These are phyloP conservation scores for Curvularia eragrostidis DNA, from an alignment of 2,329 filamentous ascomycete genomes.

Conservation along the genomic window DNA sequence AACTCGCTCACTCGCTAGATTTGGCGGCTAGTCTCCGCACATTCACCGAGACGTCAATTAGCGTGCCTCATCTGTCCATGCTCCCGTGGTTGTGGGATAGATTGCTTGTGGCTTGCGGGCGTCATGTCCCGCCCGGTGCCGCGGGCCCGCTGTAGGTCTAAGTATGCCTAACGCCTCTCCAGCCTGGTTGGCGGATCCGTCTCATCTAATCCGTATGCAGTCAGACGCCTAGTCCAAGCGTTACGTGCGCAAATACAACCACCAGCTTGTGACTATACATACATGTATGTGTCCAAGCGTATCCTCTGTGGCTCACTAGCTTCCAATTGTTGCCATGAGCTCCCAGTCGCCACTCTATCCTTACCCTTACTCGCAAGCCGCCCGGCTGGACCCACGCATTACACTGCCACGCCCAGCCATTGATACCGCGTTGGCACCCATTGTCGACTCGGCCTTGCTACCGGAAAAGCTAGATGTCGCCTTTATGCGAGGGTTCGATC, in stretches of 20 bases:
- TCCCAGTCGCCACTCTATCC: not conserved
- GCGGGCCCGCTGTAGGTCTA: not conserved
- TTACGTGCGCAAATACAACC: not conserved
- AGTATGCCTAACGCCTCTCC: not conserved
- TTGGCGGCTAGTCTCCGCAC: not conserved
- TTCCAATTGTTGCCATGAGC: not conserved
- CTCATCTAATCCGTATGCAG: not conserved
- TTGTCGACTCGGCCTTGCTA: slow-evolving; percentile 14
- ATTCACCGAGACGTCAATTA: not conserved
- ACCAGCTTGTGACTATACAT: not conserved
- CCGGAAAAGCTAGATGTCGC: slow-evolving; percentile 20
- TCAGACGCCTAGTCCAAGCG: not conserved
- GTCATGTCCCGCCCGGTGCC: not conserved
- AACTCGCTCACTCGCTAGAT: not conserved
- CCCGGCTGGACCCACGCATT: slow-evolving; percentile 18
- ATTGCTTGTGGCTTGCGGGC: not conserved
- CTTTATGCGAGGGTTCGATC: slow-evolving; percentile 16
- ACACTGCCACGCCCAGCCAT: slow-evolving; percentile 12
- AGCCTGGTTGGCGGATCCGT: slow-evolving; percentile 2
- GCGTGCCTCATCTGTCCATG: not conserved
- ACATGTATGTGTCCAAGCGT: not conserved
- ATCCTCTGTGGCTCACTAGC: not conserved
- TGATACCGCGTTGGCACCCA: slow-evolving; percentile 9
- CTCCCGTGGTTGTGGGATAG: not conserved
- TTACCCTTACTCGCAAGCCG: slow-evolving; percentile 17